phyloP scores from a whole-genome alignment of 2,329 filamentous ascomycete genomes.

The Kalaharituber pfeilii region DNA sequence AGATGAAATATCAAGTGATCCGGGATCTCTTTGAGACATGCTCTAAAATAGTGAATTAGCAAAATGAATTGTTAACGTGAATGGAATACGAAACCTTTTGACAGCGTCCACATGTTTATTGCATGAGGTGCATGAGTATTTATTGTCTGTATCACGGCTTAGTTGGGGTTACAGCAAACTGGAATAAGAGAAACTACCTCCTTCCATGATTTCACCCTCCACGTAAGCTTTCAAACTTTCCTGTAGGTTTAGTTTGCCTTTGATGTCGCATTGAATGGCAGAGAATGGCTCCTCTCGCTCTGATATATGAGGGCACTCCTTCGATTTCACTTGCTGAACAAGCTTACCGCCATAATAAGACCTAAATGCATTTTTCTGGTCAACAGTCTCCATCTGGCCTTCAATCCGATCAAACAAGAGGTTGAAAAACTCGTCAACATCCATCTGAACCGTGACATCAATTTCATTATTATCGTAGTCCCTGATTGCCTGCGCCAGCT shows the following conservation, averaged over 20 bases:
- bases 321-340: conserved; percentile 87
- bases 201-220: conserved; percentile 89
- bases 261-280: conserved; percentile 89
- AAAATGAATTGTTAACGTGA: conserved; percentile 4
- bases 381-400: conserved; percentile 49
- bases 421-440: conserved; percentile 96
- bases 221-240: conserved; percentile 92
- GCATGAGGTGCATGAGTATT: conserved; percentile 90
- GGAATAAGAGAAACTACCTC: conserved; percentile 34
- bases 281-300: conserved; percentile 81
- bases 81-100: conserved; percentile 42
- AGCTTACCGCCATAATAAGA: conserved; percentile 82
- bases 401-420: conserved; percentile 85
- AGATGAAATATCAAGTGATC: conserved; percentile 92
- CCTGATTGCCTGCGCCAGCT: conserved; percentile 57
- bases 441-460: conserved; percentile 83
- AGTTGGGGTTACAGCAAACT: neutral
- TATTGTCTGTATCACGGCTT: conserved; percentile 49
- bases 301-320: conserved; percentile 85
- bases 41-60: conserved; percentile 32
- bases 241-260: conserved; percentile 65
- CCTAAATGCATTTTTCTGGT: conserved; percentile 56
- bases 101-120: conserved; percentile 81
- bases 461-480: conserved; percentile 70
- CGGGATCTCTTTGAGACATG: conserved; percentile 79